phyloP scores from a whole-genome alignment of 1,139 yeast species.

The Saccharomyces pastorianus region DNA sequence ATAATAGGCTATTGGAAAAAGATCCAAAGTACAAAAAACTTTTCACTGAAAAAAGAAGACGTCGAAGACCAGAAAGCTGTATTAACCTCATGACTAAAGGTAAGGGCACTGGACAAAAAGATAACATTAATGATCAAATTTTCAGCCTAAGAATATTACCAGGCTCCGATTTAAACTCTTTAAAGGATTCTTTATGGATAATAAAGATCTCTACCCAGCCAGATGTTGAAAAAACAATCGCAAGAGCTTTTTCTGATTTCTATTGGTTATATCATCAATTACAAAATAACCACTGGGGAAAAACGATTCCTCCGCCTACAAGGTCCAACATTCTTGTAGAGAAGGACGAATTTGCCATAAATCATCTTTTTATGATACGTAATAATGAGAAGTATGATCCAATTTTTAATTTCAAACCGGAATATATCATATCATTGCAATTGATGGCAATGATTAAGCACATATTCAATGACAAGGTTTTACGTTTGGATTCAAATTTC shows the following conservation, averaged over 20 bases:
- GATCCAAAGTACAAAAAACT: background rate
- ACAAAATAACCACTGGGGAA: conserved; percentile 74
- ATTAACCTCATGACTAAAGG: background rate
- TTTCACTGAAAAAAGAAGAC: background rate
- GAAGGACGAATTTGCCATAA: conserved; percentile 41
- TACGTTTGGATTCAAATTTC: conserved; percentile 64
- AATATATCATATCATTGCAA: conserved; percentile 54
- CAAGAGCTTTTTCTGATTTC: conserved; percentile 66
- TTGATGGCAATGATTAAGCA: conserved; percentile 73
- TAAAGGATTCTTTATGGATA: background rate
- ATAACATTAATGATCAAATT: background rate
- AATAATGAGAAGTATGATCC: background rate
- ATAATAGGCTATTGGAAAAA: background rate
- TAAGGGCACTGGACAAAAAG: background rate
- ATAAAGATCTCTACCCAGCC: background rate
- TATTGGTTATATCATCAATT: conserved; percentile 77
- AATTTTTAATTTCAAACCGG: conserved; percentile 36
- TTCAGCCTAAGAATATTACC: background rate
- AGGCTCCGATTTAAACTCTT: background rate
- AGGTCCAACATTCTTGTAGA: conserved; percentile 67
- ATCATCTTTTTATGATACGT: background rate
- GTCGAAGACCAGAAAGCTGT: background rate
- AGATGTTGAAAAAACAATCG: background rate
- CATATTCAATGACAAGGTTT: conserved; percentile 45
- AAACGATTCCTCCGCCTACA: conserved; percentile 81